Evolutionary conservation across 148 eudicot species (phyloP).

Genomic region (Selenicereus undatus): DNA sequence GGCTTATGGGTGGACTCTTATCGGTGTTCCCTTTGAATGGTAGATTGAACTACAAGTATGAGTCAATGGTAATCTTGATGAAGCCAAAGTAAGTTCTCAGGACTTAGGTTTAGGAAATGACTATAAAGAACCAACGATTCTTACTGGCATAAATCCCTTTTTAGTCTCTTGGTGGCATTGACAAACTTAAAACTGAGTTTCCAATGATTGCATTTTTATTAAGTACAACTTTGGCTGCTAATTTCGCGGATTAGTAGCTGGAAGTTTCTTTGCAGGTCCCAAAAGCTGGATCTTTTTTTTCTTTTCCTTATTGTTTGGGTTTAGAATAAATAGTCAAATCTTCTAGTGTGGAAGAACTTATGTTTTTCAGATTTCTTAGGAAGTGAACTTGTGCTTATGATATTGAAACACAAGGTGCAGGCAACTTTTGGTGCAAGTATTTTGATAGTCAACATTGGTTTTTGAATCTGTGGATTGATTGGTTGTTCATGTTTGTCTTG

Average conservation of each 20-base stretch:
- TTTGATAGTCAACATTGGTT: too few species aligned
- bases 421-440: too few species aligned
- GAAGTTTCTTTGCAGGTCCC: not conserved
- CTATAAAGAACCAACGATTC: too few species aligned
- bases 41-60: not conserved
- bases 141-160: not conserved
- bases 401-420: too few species aligned
- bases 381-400: not conserved
- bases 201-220: not conserved
- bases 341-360: not conserved
- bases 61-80: not conserved
- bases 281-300: not conserved
- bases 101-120: not conserved
- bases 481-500: too few species aligned
- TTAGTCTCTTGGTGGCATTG: not conserved
- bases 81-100: not conserved
- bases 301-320: not conserved
- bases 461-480: too few species aligned
- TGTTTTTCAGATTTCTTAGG: not conserved
- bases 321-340: too few species aligned
- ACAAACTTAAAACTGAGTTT: not conserved
- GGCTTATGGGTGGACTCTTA: not conserved
- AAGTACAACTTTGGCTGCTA: not conserved
- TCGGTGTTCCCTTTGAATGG: not conserved
- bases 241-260: not conserved